Percentiles rank a stretch among this genome's conserved stretches.
Conservation (phyloP, 805 yeast genomes). For the Teunomyces barrocoloradensis region DNA sequence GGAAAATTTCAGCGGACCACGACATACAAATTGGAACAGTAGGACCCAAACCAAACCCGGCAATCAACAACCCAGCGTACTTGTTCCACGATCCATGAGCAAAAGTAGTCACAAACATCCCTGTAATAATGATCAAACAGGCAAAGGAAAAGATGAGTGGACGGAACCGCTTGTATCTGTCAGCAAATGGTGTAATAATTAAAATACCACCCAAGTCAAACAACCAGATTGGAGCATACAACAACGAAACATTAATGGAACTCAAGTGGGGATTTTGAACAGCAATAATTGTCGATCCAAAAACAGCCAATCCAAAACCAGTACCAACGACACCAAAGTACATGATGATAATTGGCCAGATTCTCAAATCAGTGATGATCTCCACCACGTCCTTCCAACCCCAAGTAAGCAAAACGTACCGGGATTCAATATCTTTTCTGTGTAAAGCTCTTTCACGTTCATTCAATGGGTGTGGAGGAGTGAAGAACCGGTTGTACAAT, state of each 20-base stretch:
- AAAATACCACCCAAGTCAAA: slow-evolving; percentile 77
- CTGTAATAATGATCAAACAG: slow-evolving; percentile 65
- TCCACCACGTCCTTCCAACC: slow-evolving; percentile 52
- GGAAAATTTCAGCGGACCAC: slow-evolving; percentile 74
- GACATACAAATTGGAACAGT: slow-evolving; percentile 89
- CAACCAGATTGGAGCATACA: slow-evolving; percentile 89
- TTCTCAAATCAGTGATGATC: slow-evolving; percentile 59
- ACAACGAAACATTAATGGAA: slow-evolving; percentile 67
- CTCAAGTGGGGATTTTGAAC: slow-evolving; percentile 60
- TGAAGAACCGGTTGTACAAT: slow-evolving; percentile 23
- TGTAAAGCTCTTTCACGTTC: slow-evolving; percentile 56
- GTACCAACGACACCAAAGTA: slow-evolving; percentile 91
- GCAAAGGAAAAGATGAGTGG: slow-evolving; percentile 62
- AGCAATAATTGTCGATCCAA: slow-evolving; percentile 74
- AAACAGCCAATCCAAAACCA: slow-evolving; percentile 84
- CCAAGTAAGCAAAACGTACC: slow-evolving; percentile 54
- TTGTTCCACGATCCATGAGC: slow-evolving; percentile 72
- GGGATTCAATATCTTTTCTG: slow-evolving; percentile 53
- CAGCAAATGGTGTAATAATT: slow-evolving; percentile 76
- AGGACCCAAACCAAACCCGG: slow-evolving; percentile 88
- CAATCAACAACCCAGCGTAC: slow-evolving; percentile 76
- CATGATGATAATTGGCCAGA: slow-evolving; percentile 84
- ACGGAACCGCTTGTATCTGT: slow-evolving; percentile 56
- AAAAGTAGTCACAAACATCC: slow-evolving; percentile 72
- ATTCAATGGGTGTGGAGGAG: slow-evolving; percentile 48